phyloP scores from a whole-genome alignment of 306 rosid genomes.

The Quercus suber region DNA sequence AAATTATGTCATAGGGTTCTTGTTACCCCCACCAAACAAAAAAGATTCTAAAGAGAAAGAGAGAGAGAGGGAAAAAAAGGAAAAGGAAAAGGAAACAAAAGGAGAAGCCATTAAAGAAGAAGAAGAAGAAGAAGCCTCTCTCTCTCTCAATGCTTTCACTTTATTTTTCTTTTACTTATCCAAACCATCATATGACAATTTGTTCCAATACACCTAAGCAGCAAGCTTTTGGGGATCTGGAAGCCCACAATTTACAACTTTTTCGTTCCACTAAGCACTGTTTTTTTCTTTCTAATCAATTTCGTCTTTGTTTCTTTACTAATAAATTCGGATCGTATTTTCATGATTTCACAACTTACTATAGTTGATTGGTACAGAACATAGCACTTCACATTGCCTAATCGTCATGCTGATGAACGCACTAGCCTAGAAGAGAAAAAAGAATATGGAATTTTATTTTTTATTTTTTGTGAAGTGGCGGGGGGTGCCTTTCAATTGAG shows the following conservation, averaged over 20 bases:
- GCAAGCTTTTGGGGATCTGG: conserved; percentile 31
- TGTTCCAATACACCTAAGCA: conserved; percentile 26
- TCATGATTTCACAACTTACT: background rate
- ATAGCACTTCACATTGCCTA: conserved; percentile 8
- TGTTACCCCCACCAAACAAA: conserved; percentile 21
- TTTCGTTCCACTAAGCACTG: conserved; percentile 27
- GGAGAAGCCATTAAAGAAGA: conserved; percentile 15
- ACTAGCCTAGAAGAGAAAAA: background rate
- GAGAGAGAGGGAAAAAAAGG: background rate
- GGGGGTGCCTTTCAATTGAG: conserved; percentile 11
- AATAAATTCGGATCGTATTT: conserved; percentile 16
- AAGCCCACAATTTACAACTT: conserved; percentile 36
- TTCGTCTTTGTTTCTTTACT: conserved; percentile 19
- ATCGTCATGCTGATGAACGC: conserved; percentile 50
- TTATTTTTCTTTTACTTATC: conserved; percentile 26
- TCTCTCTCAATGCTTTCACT: conserved; percentile 20
- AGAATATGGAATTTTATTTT: background rate
- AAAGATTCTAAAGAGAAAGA: conserved; percentile 26
- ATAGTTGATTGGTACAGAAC: conserved; percentile 6
- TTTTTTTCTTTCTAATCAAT: conserved; percentile 17
- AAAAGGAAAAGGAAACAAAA: conserved; percentile 6
- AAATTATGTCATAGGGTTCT: conserved; percentile 24
- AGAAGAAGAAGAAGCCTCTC: background rate
- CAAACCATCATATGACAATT: conserved; percentile 25
- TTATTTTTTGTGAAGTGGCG: background rate